phyloP scores from a whole-genome alignment of 306 rosid genomes.

The Inga laurina region DNA sequence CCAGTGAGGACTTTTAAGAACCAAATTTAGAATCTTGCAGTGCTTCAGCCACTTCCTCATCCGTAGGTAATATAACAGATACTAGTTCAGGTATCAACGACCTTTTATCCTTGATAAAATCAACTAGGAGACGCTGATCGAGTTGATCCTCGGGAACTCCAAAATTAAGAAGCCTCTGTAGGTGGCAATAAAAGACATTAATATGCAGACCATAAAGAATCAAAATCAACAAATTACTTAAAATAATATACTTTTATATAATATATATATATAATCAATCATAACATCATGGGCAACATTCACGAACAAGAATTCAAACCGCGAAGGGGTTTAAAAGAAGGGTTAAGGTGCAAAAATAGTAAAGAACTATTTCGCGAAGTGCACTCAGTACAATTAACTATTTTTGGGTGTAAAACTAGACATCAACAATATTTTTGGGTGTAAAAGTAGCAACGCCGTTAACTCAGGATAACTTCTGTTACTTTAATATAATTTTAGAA shows the following conservation, averaged over 20 bases:
- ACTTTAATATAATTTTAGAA: too few species aligned
- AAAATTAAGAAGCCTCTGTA: slow-evolving; percentile 69
- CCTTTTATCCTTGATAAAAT: slow-evolving; percentile 54
- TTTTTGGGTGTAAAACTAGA: too few species aligned
- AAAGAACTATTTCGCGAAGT: too few species aligned
- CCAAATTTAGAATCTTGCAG: slow-evolving; percentile 44
- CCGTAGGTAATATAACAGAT: slow-evolving; percentile 61
- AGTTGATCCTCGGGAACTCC: slow-evolving; percentile 74
- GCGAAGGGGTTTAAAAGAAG: not conserved
- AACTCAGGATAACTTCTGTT: too few species aligned
- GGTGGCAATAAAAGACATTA: slow-evolving; percentile 25
- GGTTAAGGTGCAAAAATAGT: too few species aligned
- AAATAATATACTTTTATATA: not conserved
- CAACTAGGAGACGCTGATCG: slow-evolving; percentile 62
- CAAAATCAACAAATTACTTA: not conserved
- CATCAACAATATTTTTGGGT: too few species aligned
- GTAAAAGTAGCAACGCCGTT: too few species aligned
- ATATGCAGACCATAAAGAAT: slow-evolving; percentile 20
- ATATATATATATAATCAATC: not conserved
- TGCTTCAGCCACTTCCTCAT: slow-evolving; percentile 60
- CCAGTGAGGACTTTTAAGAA: slow-evolving; percentile 28
- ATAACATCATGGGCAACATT: not conserved
- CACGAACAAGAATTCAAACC: not conserved
- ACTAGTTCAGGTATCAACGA: slow-evolving; percentile 57
- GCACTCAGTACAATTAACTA: too few species aligned